phyloP scores from a whole-genome alignment of 345 rosid genomes.

The Gossypium herbaceum region DNA sequence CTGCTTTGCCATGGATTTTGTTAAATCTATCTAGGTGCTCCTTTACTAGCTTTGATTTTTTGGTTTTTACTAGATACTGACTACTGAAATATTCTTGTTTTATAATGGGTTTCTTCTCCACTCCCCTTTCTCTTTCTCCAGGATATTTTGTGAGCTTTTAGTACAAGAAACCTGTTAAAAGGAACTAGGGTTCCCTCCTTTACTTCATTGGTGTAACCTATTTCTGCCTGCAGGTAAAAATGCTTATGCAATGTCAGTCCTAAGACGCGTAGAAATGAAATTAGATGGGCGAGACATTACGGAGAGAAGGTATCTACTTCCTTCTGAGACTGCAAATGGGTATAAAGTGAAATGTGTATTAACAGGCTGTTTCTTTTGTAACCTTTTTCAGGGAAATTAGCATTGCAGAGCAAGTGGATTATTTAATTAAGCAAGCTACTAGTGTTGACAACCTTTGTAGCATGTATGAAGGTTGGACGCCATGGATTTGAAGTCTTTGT shows the following conservation, averaged over 20 bases:
- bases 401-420: slow-evolving; percentile 76
- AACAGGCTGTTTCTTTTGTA: background rate
- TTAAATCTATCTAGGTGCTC: background rate
- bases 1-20: background rate
- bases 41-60: background rate
- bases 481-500: slow-evolving; percentile 63
- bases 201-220: background rate
- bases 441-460: slow-evolving; percentile 88
- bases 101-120: background rate
- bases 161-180: background rate
- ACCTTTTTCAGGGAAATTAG: slow-evolving; percentile 52
- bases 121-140: background rate
- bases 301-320: slow-evolving; percentile 48
- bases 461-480: slow-evolving; percentile 99
- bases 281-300: slow-evolving; percentile 72
- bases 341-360: background rate
- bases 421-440: slow-evolving; percentile 78
- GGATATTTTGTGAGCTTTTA: background rate
- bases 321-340: background rate
- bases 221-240: slow-evolving; percentile 56
- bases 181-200: background rate
- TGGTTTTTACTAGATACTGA: background rate
- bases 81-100: background rate
- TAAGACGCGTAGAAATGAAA: slow-evolving; percentile 74
- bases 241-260: slow-evolving; percentile 76